Conservation (phyloP, 129 eudicot species). For the Flaveria bidentis region DNA sequence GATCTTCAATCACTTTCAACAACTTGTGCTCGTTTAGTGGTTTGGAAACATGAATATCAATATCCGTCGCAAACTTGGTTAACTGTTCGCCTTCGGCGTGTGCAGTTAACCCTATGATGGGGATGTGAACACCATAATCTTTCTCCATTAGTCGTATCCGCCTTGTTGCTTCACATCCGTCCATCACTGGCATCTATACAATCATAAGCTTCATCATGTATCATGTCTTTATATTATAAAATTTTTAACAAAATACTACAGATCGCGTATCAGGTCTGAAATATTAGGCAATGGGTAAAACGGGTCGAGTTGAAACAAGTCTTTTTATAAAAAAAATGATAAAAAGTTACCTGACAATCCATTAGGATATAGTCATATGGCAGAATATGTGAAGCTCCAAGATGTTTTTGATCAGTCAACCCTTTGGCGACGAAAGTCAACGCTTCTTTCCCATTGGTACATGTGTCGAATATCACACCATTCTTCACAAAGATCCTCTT, state of each 20-base stretch:
- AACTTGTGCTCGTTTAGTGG: constrained; percentile 35
- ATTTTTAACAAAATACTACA: neutral
- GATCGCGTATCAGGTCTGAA: no score
- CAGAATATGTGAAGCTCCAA: constrained; percentile 27
- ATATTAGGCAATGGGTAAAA: neutral
- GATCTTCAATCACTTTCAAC: constrained; percentile 30
- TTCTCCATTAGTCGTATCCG: constrained; percentile 46
- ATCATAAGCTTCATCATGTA: neutral
- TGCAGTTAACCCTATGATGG: constrained; percentile 57
- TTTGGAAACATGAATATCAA: constrained; percentile 35
- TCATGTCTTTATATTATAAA: neutral
- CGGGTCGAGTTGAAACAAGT: neutral
- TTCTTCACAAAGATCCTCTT: constrained; percentile 18
- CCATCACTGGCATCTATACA: constrained; percentile 29
- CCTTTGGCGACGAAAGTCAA: constrained; percentile 37
- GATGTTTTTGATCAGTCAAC: constrained; percentile 28
- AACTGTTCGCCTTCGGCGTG: constrained; percentile 27
- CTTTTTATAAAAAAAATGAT: neutral
- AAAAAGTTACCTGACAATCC: constrained; percentile 57
- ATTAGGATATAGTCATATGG: constrained; percentile 60
- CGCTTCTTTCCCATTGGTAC: constrained; percentile 49
- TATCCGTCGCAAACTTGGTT: constrained; percentile 14
- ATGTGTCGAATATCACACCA: constrained; percentile 36
- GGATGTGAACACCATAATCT: constrained; percentile 42
- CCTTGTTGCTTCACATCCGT: constrained; percentile 33